Evolutionary conservation across 2,329 filamentous ascomycete species (phyloP), one percentile per base, ranked within the genome.

Genomic region (Neopestalotiopsis clavispora): DNA sequence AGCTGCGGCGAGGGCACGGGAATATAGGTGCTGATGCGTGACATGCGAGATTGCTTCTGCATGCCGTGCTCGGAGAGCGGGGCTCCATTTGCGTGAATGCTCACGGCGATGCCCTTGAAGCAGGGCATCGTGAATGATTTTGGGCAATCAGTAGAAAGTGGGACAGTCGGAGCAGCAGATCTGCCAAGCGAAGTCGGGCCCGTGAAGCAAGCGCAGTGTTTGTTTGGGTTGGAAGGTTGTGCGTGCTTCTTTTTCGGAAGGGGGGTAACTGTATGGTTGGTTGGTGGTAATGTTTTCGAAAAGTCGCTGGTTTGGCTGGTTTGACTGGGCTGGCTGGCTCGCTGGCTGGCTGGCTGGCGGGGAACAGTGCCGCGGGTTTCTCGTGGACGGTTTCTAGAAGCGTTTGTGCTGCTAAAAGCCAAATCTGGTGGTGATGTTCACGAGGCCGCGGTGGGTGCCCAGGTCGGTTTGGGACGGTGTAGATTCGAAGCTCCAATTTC

Each of bases 81-180:
- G 74, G 94, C 85, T 71, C 87, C 88, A 78, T 91, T 91, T 69
- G 90, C 89, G 84, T 99, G 96, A 81, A 98, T 97, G 88, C 94
- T 97, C 80, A 98, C 95, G 77, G 96, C 95, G 84, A 99, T 94
- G 83, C 96, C 96, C 86, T 98, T 97, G 86, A 98, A 99, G 90
- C 95, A 98, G 85, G 96, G 96, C 96, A 90, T 90, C 79, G 79
- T 87, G 78, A 62, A 38, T 34, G 59, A 62, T 38, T 17, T 40
- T 34, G n/a, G 59, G 59, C 32, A 40, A 38, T 62, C 59, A 62
- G 59, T 20, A 62, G 59, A 40, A 40, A 34, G 59, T 62, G 59
- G 34, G 59, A 34, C 59, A 38, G 59, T 30, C 34, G 59, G 3
- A 40, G 32, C 13, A 59, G 57, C 20, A 59, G 57, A 34, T 59